Evolutionary conservation across 768 basidiomycete species (phyloP), one percentile per base, ranked within the genome.

Genomic region (Lentinula detonsa): DNA sequence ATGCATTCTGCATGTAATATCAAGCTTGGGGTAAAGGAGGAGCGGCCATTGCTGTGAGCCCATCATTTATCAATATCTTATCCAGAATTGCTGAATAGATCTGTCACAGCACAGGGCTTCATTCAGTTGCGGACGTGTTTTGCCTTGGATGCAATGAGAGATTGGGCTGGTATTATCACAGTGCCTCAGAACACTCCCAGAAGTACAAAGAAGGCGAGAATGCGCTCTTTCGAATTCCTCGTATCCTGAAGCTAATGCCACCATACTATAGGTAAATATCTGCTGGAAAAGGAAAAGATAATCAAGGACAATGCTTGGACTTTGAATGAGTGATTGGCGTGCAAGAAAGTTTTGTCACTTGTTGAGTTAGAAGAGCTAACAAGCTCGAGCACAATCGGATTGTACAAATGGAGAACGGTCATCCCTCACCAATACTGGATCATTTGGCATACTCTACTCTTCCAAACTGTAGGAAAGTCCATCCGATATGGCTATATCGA

Each of bases 301-400:
- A 76, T 90, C 53, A 93, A 93, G 68, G 90, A 93, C 70, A 93
- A 93, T 67, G 81, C 82, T 28, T 93, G 91, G 91, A 81, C 71
- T 45, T 68, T 91, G 61, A 85, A 88, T 66, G 74, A 78, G 13
- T 71, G 61, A 37, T 9, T 42, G 0, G 43, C 9, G 21, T 15
- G 18, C 46, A 48, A 48, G 42, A 1, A 34, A n/a, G 28, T 28
- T 28, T 28, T 28, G 3, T 28, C 28, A 28, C 28, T 28, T 28
- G 28, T 28, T 28, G 28, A 28, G 28, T 3, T 0, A 28, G 28
- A 28, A 28, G 28, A 28, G 28, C 28, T 28, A 28, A 28, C 28
- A 28, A 28, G 28, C 28, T 28, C 28, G 28, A 28, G 28, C 28
- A 28, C 28, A 28, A 28, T 28, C 28, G 3, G 28, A 28, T 28